phyloP scores from a whole-genome alignment of 2,329 filamentous ascomycete species.

The Xylaria sp. region DNA sequence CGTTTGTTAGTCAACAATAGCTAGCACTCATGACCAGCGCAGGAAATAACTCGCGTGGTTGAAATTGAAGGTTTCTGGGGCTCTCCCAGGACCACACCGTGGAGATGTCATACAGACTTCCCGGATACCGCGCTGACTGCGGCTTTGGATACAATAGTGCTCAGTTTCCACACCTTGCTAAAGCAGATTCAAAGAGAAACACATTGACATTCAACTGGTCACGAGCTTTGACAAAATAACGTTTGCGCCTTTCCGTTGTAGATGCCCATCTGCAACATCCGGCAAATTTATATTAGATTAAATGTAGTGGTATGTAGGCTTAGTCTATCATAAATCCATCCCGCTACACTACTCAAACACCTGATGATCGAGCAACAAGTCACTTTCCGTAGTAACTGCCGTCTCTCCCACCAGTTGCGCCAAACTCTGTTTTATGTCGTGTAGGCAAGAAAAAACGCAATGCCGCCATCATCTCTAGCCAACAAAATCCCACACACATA shows the following conservation, averaged over 20 bases:
- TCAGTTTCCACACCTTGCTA: neutral
- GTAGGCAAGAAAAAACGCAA: constrained; percentile 12
- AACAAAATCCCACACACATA: constrained; percentile 20
- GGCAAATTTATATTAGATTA: constrained; percentile 42
- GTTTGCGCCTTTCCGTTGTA: neutral
- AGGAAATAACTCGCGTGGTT: neutral
- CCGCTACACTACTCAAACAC: constrained; percentile 20
- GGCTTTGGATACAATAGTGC: neutral
- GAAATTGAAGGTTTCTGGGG: constrained; percentile 1
- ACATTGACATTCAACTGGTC: neutral
- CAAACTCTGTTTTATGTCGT: constrained; percentile 17
- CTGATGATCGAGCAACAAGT: constrained; percentile 13
- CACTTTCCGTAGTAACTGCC: constrained; percentile 6
- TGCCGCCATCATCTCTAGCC: constrained; percentile 3
- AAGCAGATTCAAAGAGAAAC: neutral
- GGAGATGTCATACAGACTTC: neutral
- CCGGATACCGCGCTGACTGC: neutral
- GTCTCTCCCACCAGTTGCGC: constrained; percentile 5
- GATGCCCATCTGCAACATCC: constrained; percentile 18
- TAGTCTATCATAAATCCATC: constrained; percentile 39
- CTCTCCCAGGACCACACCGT: neutral
- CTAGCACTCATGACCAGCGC: neutral
- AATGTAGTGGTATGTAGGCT: constrained; percentile 36
- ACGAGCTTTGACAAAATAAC: neutral
- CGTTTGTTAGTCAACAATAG: too few relatives aligned